phyloP scores from a whole-genome alignment of 352 stramenopile species.

The Phytophthora multivora region DNA sequence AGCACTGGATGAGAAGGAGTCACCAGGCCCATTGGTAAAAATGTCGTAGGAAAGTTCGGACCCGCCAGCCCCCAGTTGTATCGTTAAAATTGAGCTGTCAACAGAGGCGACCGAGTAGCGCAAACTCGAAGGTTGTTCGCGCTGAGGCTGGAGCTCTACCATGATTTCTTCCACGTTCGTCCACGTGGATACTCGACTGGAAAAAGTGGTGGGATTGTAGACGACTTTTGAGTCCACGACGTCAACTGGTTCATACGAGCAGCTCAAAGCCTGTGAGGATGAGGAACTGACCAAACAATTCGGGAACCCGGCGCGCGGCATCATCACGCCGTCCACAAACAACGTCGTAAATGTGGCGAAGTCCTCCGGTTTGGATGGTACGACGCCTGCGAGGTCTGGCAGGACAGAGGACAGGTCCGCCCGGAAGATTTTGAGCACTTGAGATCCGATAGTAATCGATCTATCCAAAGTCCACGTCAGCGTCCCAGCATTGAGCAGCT shows the following conservation, averaged over 20 bases:
- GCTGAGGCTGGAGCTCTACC: slow-evolving; percentile 42
- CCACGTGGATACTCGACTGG: slow-evolving; percentile 45
- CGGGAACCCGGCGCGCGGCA: slow-evolving; percentile 63
- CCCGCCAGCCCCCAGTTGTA: slow-evolving; percentile 55
- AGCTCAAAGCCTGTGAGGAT: slow-evolving; percentile 37
- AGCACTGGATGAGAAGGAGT: slow-evolving; percentile 2
- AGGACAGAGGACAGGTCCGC: slow-evolving; percentile 56
- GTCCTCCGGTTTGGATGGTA: slow-evolving; percentile 34
- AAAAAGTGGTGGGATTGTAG: slow-evolving; percentile 52
- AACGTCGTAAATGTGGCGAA: slow-evolving; percentile 49
- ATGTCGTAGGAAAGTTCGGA: slow-evolving; percentile 48
- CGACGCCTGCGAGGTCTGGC: slow-evolving; percentile 23
- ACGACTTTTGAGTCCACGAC: slow-evolving; percentile 23
- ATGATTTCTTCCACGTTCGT: slow-evolving; percentile 26
- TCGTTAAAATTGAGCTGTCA: slow-evolving; percentile 16
- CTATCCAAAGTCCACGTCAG: slow-evolving; percentile 51
- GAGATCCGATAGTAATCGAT: slow-evolving; percentile 30
- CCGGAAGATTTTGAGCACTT: slow-evolving; percentile 45
- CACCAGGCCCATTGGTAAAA: slow-evolving; percentile 41
- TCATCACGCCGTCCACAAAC: slow-evolving; percentile 49
- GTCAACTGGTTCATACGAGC: slow-evolving; percentile 35
- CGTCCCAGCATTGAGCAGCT: slow-evolving; percentile 34
- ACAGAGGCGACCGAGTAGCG: slow-evolving; percentile 44
- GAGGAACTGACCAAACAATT: slow-evolving; percentile 45
- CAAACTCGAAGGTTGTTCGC: slow-evolving; percentile 37